Percentiles rank a stretch among this genome's conserved stretches.
Conservation (phyloP, 345 rosid species). For the Lepidium didymum region DNA sequence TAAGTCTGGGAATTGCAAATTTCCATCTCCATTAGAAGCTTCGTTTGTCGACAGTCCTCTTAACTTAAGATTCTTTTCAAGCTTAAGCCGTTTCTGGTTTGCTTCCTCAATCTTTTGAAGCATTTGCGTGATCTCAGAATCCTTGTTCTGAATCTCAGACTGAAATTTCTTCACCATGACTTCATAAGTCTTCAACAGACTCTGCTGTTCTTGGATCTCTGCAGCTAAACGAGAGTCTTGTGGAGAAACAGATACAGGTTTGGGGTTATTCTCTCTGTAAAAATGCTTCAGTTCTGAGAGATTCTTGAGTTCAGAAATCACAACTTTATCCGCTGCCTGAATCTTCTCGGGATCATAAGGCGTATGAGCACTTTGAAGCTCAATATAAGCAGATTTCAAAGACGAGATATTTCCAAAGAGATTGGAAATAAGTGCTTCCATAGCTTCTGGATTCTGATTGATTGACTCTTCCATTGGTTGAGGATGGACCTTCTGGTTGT, state of each 20-base stretch:
- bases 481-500: constrained; percentile 71
- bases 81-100: constrained; percentile 55
- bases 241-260: constrained; percentile 58
- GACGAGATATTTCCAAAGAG: constrained; percentile 66
- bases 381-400: constrained; percentile 71
- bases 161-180: constrained; percentile 89
- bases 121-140: constrained; percentile 68
- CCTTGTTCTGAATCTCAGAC: constrained; percentile 84
- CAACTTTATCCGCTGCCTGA: constrained; percentile 76
- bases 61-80: constrained; percentile 78
- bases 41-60: constrained; percentile 69
- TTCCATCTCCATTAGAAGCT: constrained; percentile 38
- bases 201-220: constrained; percentile 86
- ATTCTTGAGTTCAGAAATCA: constrained; percentile 68
- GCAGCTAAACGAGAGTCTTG: constrained; percentile 88
- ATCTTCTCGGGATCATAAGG: constrained; percentile 87
- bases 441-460: constrained; percentile 67
- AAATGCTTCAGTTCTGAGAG: constrained; percentile 75
- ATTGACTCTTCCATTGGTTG: constrained; percentile 82
- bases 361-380: constrained; percentile 78
- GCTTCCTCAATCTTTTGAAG: constrained; percentile 73
- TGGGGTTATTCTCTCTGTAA: constrained; percentile 71
- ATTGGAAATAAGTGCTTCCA: constrained; percentile 66
- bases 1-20: constrained; percentile 39
- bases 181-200: constrained; percentile 76